Evolutionary conservation across 495 filamentous ascomycete genomes (phyloP).

Genomic region (Tuber umbilicatum): DNA sequence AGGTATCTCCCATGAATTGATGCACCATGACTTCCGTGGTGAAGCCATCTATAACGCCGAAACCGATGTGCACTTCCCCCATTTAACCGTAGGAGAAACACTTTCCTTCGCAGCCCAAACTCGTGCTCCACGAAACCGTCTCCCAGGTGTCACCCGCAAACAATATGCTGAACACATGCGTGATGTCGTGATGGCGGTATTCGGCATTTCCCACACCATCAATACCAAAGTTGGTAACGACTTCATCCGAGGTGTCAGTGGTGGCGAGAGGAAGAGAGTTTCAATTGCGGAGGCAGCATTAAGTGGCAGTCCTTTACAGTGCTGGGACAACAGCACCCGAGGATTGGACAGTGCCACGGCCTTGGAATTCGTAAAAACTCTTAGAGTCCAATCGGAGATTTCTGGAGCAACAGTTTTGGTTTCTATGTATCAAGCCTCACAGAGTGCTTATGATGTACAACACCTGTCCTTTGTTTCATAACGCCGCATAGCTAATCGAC

Average conservation of each 20-base stretch:
- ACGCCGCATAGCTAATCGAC: background rate
- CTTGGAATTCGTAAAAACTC: slow-evolving; percentile 67
- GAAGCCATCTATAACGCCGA: slow-evolving; percentile 79
- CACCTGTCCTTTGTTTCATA: background rate
- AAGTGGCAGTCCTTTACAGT: slow-evolving; percentile 61
- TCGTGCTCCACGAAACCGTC: slow-evolving; percentile 57
- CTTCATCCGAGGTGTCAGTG: slow-evolving; percentile 69
- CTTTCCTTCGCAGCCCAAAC: slow-evolving; percentile 68
- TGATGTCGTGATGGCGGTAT: slow-evolving; percentile 73
- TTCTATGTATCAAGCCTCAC: slow-evolving; percentile 79
- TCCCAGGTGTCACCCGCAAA: slow-evolving; percentile 53
- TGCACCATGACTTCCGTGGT: slow-evolving; percentile 53
- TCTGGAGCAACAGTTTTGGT: slow-evolving; percentile 61
- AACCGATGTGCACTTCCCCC: slow-evolving; percentile 74
- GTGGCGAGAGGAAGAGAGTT: slow-evolving; percentile 77
- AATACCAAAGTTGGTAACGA: slow-evolving; percentile 76
- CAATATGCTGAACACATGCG: slow-evolving; percentile 60
- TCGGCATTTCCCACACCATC: slow-evolving; percentile 65
- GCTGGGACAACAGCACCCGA: slow-evolving; percentile 81
- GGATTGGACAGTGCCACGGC: slow-evolving; percentile 76
- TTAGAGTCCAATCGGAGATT: slow-evolving; percentile 61
- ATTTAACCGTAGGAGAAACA: slow-evolving; percentile 71
- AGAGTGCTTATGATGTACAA: slow-evolving; percentile 60
- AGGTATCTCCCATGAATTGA: slow-evolving; percentile 42
- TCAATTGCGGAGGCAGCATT: slow-evolving; percentile 68